Conservation (phyloP, 371 early-diverging fungal genomes). For the Mucor velutinosus region DNA sequence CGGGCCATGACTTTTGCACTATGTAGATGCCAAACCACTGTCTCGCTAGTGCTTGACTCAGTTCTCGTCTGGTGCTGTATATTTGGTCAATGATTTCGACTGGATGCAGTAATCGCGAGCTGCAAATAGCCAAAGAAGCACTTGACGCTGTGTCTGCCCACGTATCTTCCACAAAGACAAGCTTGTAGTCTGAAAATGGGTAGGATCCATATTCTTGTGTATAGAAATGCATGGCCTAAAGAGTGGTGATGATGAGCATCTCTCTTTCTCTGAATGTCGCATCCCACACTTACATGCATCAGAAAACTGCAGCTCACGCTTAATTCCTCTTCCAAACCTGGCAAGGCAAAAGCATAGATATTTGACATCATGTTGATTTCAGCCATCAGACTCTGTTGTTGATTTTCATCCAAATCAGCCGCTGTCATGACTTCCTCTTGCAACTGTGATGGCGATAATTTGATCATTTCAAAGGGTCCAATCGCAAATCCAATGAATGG, state of each 20-base stretch:
- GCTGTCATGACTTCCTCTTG: constrained; percentile 48
- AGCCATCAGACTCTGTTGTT: constrained; percentile 48
- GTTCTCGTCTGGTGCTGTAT: constrained; percentile 72
- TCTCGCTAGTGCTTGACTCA: constrained; percentile 75
- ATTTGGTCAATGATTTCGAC: constrained; percentile 86
- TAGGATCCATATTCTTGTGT: constrained; percentile 87
- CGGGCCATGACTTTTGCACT: constrained; percentile 78
- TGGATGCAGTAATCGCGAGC: constrained; percentile 72
- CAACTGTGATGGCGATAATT: constrained; percentile 46
- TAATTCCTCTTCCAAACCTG: constrained; percentile 59
- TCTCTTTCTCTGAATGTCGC: no score
- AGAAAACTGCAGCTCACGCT: constrained; percentile 67
- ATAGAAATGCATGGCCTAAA: constrained; percentile 74
- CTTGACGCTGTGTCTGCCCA: constrained; percentile 67
- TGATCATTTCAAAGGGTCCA: constrained; percentile 70
- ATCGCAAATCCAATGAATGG: constrained; percentile 75
- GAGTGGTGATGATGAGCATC: no score
- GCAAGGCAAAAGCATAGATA: constrained; percentile 71
- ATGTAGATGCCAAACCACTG: constrained; percentile 96
- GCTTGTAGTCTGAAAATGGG: constrained; percentile 83
- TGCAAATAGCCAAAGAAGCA: constrained; percentile 70
- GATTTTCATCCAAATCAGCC: constrained; percentile 53
- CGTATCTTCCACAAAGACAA: constrained; percentile 86
- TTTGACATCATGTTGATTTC: constrained; percentile 62
- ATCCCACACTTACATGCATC: constrained; percentile 39